A percentile compares a stretch with the other conserved stretches of the same genome.
Evolutionary conservation across 2,329 filamentous ascomycete species (phyloP).

Genomic region (Sclerotinia spermophila): DNA sequence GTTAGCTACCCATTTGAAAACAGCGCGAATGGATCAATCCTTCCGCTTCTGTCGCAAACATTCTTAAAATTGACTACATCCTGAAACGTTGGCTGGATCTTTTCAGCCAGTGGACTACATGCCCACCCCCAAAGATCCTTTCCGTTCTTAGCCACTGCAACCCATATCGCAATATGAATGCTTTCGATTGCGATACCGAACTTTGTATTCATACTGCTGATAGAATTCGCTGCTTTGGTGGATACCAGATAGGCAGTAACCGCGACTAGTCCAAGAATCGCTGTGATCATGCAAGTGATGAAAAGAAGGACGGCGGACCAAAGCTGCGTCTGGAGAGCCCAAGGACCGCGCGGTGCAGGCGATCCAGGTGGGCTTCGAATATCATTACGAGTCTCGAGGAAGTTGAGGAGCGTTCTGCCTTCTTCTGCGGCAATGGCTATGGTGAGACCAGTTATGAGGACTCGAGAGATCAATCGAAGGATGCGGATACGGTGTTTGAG

Average conservation of each 20-base stretch:
- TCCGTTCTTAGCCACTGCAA: constrained; percentile 25
- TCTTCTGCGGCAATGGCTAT: not conserved
- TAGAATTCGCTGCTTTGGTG: constrained; percentile 22
- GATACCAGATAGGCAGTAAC: constrained; percentile 22
- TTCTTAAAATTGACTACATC: constrained; percentile 26
- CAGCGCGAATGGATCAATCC: not conserved
- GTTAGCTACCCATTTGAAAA: not conserved
- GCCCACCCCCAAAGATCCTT: constrained; percentile 30
- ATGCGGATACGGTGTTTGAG: not conserved
- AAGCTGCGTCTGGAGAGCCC: constrained; percentile 5
- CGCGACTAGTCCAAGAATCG: constrained; percentile 21
- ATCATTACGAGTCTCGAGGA: not conserved
- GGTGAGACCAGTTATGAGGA: not conserved
- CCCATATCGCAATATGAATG: constrained; percentile 23
- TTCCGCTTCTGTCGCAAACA: constrained; percentile 25
- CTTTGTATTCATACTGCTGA: constrained; percentile 20
- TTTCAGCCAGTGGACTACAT: constrained; percentile 22
- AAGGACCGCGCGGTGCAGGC: not conserved
- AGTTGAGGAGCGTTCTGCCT: not conserved
- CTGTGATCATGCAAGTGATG: constrained; percentile 19
- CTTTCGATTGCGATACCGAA: constrained; percentile 20
- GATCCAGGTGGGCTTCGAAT: not conserved
- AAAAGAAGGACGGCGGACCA: constrained; percentile 26
- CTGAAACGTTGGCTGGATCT: constrained; percentile 26
- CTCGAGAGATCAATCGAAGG: not conserved